phyloP scores from a whole-genome alignment of 1,284 basidiomycete species.

The Puccinia triticina region DNA sequence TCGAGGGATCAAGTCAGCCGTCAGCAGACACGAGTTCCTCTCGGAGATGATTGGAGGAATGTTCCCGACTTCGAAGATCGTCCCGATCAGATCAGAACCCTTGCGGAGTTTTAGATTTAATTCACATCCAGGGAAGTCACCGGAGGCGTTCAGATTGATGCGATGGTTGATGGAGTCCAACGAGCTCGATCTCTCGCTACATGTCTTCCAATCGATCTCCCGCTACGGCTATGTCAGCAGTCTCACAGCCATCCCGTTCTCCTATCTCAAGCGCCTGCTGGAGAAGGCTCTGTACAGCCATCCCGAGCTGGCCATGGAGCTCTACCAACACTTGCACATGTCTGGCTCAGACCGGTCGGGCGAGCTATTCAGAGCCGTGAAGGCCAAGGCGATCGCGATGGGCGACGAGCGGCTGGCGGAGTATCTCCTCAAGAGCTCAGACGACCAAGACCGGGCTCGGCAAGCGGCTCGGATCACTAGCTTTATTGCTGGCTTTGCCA shows the following conservation, averaged over 20 bases:
- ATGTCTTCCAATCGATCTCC: conserved; percentile 48
- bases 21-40: conserved; percentile 28
- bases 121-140: conserved; percentile 51
- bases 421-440: conserved; percentile 36
- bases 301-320: conserved; percentile 43
- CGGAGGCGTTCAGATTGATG: conserved; percentile 47
- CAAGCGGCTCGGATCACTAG: conserved; percentile 11
- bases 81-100: conserved; percentile 29
- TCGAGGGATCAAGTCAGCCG: conserved; percentile 22
- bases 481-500: conserved; percentile 26
- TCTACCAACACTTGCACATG: conserved; percentile 47
- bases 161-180: conserved; percentile 40
- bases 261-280: conserved; percentile 29
- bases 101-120: conserved; percentile 16
- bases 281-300: conserved; percentile 25
- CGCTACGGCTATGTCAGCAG: conserved; percentile 46
- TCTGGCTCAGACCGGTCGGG: conserved; percentile 36
- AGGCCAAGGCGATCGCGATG: conserved; percentile 46
- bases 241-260: conserved; percentile 26
- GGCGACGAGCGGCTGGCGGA: conserved; percentile 29
- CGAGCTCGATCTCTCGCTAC: conserved; percentile 38
- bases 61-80: conserved; percentile 44
- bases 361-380: conserved; percentile 29
- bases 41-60: conserved; percentile 1
- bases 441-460: not conserved